These are phyloP conservation scores for Solanum piurae DNA, from an alignment of 257 asterid species.

Conservation along the genomic window DNA sequence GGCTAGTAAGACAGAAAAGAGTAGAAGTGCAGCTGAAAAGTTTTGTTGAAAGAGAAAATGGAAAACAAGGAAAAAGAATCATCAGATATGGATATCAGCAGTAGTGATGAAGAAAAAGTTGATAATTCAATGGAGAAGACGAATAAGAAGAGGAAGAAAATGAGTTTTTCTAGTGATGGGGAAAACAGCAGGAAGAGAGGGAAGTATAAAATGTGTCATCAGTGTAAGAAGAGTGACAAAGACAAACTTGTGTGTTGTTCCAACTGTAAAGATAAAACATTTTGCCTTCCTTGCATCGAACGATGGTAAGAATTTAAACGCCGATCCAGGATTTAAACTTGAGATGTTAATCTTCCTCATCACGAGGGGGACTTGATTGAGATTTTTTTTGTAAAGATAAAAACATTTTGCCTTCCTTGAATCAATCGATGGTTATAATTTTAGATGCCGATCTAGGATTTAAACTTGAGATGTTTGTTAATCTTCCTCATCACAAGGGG, in stretches of 20 bases:
- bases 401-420: too few relatives aligned
- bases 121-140: background rate
- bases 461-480: background rate
- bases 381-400: too few relatives aligned
- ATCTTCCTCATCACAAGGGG: too few relatives aligned
- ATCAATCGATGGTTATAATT: slow-evolving; percentile 9
- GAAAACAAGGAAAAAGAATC: too few relatives aligned
- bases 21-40: background rate
- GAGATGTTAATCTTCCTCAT: background rate
- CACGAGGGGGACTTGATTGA: too few relatives aligned
- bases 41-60: background rate
- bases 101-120: background rate
- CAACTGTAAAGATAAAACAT: slow-evolving; percentile 26
- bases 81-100: background rate
- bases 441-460: background rate
- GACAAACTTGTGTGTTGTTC: slow-evolving; percentile 35
- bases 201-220: slow-evolving; percentile 34
- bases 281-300: slow-evolving; percentile 25
- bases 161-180: background rate
- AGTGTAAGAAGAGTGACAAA: slow-evolving; percentile 35
- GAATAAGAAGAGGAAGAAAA: background rate
- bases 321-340: background rate
- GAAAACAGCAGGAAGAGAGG: background rate
- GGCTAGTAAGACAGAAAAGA: background rate
- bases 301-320: slow-evolving; percentile 14